A percentile compares a stretch with the other conserved stretches of the same genome.
Conservation (phyloP, 805 yeast species). For the Pichia ethanolica region DNA sequence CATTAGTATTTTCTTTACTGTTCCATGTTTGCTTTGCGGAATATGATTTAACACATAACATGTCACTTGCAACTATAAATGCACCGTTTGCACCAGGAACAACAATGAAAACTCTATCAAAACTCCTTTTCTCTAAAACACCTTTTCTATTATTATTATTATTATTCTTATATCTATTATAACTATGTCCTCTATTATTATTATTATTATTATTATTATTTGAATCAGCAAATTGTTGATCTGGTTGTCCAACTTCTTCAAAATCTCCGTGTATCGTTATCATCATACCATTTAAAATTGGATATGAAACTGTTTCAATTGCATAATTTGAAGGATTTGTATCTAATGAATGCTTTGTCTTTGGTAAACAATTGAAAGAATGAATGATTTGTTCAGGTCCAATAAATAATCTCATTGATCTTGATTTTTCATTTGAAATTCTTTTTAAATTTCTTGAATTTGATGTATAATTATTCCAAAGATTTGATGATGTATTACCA, state of each 20-base stretch:
- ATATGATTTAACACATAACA: constrained; percentile 58
- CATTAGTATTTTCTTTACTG: too few relatives aligned
- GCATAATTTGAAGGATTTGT: constrained; percentile 60
- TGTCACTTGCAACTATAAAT: constrained; percentile 81
- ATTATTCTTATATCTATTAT: constrained; percentile 20
- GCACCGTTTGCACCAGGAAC: constrained; percentile 62
- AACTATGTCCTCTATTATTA: constrained; percentile 6
- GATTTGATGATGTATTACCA: constrained; percentile 16
- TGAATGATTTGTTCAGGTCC: constrained; percentile 65
- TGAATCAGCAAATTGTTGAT: constrained; percentile 9
- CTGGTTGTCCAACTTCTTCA: constrained; percentile 47
- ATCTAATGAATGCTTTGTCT: constrained; percentile 62
- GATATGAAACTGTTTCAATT: constrained; percentile 68
- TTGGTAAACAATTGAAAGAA: constrained; percentile 65
- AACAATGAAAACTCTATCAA: constrained; percentile 78
- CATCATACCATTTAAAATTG: constrained; percentile 69
- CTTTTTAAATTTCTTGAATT: constrained; percentile 71
- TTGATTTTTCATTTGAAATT: constrained; percentile 46
- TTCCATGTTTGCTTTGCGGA: constrained; percentile 54
- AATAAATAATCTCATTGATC: constrained; percentile 49
- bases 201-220: neutral
- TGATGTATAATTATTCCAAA: constrained; percentile 63
- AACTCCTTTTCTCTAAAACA: constrained; percentile 56
- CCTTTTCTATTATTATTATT: constrained; percentile 12
- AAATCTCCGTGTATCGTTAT: constrained; percentile 80